Evolutionary conservation across 495 filamentous ascomycete species (phyloP), one percentile per base, ranked within the genome.

Genomic region (Penicillium waksmanii): DNA sequence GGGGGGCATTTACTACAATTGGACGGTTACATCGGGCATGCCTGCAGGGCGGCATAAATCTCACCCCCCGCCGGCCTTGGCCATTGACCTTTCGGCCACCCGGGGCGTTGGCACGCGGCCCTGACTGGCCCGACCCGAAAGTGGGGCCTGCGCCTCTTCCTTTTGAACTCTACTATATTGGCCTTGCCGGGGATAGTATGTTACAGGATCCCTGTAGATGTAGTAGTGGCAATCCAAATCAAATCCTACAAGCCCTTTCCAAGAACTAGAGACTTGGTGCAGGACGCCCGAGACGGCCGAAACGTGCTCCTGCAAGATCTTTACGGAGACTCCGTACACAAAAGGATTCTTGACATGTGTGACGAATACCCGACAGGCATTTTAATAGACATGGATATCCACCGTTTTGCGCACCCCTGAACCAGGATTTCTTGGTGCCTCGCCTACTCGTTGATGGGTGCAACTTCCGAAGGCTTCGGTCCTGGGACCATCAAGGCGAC

Each of bases 401-500:
- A 25, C 11, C 31, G 33, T 38, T 9, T 9, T n/a, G 15, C 36
- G 15, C 36, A 12, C 1, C 36, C 36, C 36, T 38, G 15, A n/a
- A 3, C 36, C 11, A n/a, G 36, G 12, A 5, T n/a, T 38, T 13
- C 15, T 38, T 38, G 36, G 15, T 38, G 36, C 36, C 36, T 13
- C 36, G 13, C 36, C 36, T 38, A 38, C 4, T 12, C 2, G 51
- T 35, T 44, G 36, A 58, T 58, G 56, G 47, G 35, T 38, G 3
- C 3, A 38, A n/a, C 36, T 38, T 38, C 42, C n/a, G 42, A 31
- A 17, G 58, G 51, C 12, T 53, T 60, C 56, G 60, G 56, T 44
- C 52, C 56, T n/a, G 51, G 33, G 34, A 55, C 61, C 17, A 58
- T 70, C 31, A 62, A 63, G 35, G 53, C 18, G 33, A 67, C 68